A percentile compares a stretch with the other conserved stretches of the same genome.
Conservation (phyloP, 495 filamentous ascomycete species). For the Tuber calosporum region DNA sequence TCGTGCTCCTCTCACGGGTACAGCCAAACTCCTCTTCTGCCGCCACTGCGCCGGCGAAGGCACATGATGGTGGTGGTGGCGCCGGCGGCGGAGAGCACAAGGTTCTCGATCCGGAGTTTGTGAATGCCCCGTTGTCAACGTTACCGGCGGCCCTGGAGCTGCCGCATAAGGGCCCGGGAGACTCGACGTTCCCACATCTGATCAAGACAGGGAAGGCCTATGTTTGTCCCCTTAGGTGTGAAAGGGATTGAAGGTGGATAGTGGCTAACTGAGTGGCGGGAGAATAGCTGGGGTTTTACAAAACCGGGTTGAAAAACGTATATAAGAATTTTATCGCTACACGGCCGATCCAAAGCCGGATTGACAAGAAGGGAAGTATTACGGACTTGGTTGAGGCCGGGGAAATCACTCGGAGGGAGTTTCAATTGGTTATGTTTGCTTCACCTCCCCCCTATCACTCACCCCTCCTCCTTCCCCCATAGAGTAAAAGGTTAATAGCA, state of each 20-base stretch:
- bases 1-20: neutral
- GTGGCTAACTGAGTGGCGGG: neutral
- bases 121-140: constrained; percentile 57
- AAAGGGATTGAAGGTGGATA: neutral
- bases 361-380: constrained; percentile 40
- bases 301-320: constrained; percentile 67
- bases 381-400: constrained; percentile 34
- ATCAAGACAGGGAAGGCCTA: constrained; percentile 54
- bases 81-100: neutral
- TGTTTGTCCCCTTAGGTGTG: constrained; percentile 15
- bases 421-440: constrained; percentile 52
- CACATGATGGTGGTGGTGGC: neutral
- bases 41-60: neutral
- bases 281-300: constrained; percentile 64
- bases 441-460: neutral
- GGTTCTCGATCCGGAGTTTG: neutral
- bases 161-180: constrained; percentile 44
- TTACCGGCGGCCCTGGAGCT: constrained; percentile 54
- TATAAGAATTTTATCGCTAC: constrained; percentile 51
- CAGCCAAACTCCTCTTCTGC: neutral
- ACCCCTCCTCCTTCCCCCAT: neutral
- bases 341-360: constrained; percentile 44
- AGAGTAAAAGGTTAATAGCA: neutral
- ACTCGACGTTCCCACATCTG: constrained; percentile 47
- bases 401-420: constrained; percentile 52